Conservation (phyloP, 148 eudicot genomes). For the Camellia granthamiana region DNA sequence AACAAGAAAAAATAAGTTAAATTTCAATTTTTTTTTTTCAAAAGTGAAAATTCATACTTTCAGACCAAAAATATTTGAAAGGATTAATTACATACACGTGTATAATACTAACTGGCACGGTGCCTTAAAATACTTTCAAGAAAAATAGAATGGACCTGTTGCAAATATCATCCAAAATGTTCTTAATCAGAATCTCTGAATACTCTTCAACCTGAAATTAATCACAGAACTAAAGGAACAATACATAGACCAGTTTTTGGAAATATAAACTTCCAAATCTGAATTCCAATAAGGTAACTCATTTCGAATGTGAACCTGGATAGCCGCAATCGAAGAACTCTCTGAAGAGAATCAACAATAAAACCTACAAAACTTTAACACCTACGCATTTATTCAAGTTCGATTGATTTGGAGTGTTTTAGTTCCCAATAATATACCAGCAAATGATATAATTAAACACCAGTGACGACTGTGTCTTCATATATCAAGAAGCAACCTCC, state of each 20-base stretch:
- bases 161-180: neutral
- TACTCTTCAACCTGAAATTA: neutral
- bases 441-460: conserved; percentile 5
- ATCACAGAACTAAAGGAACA: neutral
- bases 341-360: conserved; percentile 4
- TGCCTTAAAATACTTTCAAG: neutral
- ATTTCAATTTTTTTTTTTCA: too few species aligned
- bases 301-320: neutral
- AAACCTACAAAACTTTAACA: neutral
- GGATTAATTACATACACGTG: too few species aligned
- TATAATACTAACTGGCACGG: too few species aligned
- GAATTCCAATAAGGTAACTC: neutral
- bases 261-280: conserved; percentile 8
- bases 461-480: conserved; percentile 24
- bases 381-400: conserved; percentile 16
- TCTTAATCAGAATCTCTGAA: conserved; percentile 3
- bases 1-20: too few species aligned
- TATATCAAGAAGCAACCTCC: conserved; percentile 82
- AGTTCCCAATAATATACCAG: conserved; percentile 10
- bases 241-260: neutral
- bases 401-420: neutral
- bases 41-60: too few species aligned
- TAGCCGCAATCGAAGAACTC: conserved; percentile 14
- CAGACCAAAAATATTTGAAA: too few species aligned
- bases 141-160: neutral